Percentiles rank a stretch among this genome's conserved stretches.
Conservation (phyloP, 139 green algal species). For the Tetraselmis chui region DNA sequence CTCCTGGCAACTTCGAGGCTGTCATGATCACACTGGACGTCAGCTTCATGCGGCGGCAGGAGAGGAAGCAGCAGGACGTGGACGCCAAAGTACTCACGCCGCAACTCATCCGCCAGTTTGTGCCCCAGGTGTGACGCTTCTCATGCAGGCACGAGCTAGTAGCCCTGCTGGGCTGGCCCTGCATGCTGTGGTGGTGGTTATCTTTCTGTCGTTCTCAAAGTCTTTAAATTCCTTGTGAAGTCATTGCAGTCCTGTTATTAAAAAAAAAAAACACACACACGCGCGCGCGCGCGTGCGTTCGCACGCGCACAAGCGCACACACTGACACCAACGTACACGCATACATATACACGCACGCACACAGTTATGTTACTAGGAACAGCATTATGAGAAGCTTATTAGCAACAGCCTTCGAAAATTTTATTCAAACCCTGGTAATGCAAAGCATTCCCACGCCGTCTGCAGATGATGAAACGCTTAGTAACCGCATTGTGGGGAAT, state of each 20-base stretch:
- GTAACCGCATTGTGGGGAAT: no score
- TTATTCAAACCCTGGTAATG: background rate
- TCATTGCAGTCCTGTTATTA: no score
- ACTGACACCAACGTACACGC: background rate
- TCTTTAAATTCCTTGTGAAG: background rate
- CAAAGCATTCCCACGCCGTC: no score
- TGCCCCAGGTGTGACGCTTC: constrained; percentile 38
- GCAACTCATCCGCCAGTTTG: constrained; percentile 48
- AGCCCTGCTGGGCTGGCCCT: no score
- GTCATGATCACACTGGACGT: constrained; percentile 67
- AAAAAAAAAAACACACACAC: no score
- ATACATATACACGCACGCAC: no score
- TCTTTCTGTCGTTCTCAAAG: background rate
- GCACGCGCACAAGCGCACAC: no score
- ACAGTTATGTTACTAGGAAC: no score
- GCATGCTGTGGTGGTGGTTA: no score
- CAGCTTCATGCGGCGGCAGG: constrained; percentile 43
- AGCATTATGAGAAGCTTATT: background rate
- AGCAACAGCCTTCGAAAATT: background rate
- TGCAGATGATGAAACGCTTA: no score
- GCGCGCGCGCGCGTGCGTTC: background rate
- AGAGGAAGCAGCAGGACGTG: constrained; percentile 42
- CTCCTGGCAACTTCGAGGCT: constrained; percentile 32
- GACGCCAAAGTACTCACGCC: constrained; percentile 52
- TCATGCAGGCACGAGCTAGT: no score